A percentile compares a stretch with the other conserved stretches of the same genome.
Conservation (phyloP, 192 early-diverging fungal genomes). For the Spinellus fusiger region DNA sequence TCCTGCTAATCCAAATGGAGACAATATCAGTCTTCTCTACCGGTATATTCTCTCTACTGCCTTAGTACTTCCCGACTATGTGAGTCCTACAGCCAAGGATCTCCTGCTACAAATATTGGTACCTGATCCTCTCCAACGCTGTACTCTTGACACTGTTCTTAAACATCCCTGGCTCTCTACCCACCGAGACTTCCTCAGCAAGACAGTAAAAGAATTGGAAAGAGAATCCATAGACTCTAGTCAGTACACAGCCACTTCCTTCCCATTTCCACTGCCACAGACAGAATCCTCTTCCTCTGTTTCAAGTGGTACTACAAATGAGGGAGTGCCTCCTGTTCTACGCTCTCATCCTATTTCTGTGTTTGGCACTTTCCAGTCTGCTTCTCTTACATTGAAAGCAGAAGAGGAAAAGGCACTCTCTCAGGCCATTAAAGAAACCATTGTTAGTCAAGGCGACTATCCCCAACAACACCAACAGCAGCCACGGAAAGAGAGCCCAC, state of each 20-base stretch:
- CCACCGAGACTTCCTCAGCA: conserved; percentile 4
- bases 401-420: too few relatives aligned
- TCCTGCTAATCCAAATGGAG: conserved; percentile 79
- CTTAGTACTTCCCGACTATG: conserved; percentile 78
- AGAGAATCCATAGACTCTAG: too few relatives aligned
- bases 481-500: neutral
- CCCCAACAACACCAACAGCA: neutral
- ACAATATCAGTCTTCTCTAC: conserved; percentile 78
- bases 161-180: conserved; percentile 41
- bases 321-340: too few relatives aligned
- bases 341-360: too few relatives aligned
- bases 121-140: conserved; percentile 74
- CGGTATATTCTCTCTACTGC: conserved; percentile 73
- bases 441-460: neutral
- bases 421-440: neutral
- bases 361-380: too few relatives aligned
- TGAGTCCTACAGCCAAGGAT: conserved; percentile 65
- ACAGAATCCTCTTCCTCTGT: too few relatives aligned
- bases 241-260: too few relatives aligned
- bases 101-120: conserved; percentile 83
- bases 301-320: too few relatives aligned
- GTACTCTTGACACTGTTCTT: conserved; percentile 67
- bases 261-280: too few relatives aligned
- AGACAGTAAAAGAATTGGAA: conserved; percentile 8
- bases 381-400: too few relatives aligned